Evolutionary conservation across 257 asterid genomes (phyloP), one percentile per base, ranked within the genome.

Genomic region (Solanum pimpinellifolium): DNA sequence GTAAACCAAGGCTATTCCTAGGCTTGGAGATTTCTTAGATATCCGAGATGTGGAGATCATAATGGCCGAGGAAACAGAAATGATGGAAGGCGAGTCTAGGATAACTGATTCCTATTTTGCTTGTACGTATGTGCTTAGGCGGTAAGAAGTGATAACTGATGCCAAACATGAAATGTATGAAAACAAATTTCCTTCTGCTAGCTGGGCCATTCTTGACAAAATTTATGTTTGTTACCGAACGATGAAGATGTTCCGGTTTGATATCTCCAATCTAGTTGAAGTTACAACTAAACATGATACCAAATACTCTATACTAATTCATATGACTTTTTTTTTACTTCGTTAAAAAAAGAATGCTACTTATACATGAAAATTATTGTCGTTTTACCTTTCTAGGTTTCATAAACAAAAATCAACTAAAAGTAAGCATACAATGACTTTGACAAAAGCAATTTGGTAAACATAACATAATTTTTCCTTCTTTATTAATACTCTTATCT

Each of bases 41-140:
- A 88, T 91, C 62, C 90, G 99, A 88, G 98, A 97, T 85, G 87
- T 92, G 95, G 98, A 95, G 92, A 97, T 97, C 87, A 97, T 95
- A 85, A 94, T 97, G 98, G 93, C 98, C 1, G 96, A 94, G 88
- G 97, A 93, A 84, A 89, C 94, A 12, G 93, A 93, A 81, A 94
- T 91, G 97, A 52, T 42, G 6, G 91, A 89, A 81, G 90, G 88
- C 85, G 91, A 49, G 41, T 18, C 20, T 65, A 42, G 3, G 81
- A 7, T 20, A 11, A 11, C 11, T 76, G 60, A 14, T 44, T 73
- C 25, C 62, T 77, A 2, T 77, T 75, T 75, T 75, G 21, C 14
- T 77, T 44, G 83, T 77, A 42, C 25, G 20, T 42, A 42, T 8
- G n/a, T 76, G 39, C 13, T 42, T 23, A 42, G 9, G 31, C 15